Evolutionary conservation across 257 asterid species (phyloP), one percentile per base, ranked within the genome.

Genomic region (Nemophila menziesii): DNA sequence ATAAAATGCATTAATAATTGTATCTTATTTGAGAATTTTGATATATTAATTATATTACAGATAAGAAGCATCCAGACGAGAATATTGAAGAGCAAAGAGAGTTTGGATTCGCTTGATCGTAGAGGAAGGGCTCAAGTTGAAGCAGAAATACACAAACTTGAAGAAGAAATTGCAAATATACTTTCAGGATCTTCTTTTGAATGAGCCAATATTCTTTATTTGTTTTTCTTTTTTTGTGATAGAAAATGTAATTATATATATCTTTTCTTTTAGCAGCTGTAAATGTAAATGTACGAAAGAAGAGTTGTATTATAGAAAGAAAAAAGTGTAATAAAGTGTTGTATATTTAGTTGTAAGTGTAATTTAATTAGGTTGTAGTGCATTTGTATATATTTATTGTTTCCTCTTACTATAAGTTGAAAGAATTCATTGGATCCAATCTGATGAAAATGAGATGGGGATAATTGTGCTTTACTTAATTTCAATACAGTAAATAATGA

Each of bases 41-140:
- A 4, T 11, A n/a, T 4, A 5, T 16, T 38, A 6, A 3, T 16
- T 22, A 2, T 1, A 27, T 20, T 55, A 66, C 80, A 86, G 90
- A 72, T 83, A 39, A 68, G 63, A 42, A 64, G 79, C 54, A 49
- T 73, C 4, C 39, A 46, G 50, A 67, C 44, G 22, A 68, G 64
- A 39, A 72, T 84, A 26, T 5, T 43, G 0, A 17, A 49, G 58
- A 48, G 41, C 60, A 39, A 18, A 27, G 26, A 43, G 47, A 39
- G 61, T 20, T 55, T 76, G 58, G 45, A 23, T 16, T 46, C 70
- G 1, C 37, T 17, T 29, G 60, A 50, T 33, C 60, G 48, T 0
- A 49, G 29, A 11, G 87, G 61, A 42, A 56, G 68, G 56, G 43
- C 42, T 1, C 39, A 42, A 4, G 56, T 54, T 11, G 19, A 16